Evolutionary conservation across 2,329 filamentous ascomycete species (phyloP), one percentile per base, ranked within the genome.

Genomic region (Fusarium lateritium): DNA sequence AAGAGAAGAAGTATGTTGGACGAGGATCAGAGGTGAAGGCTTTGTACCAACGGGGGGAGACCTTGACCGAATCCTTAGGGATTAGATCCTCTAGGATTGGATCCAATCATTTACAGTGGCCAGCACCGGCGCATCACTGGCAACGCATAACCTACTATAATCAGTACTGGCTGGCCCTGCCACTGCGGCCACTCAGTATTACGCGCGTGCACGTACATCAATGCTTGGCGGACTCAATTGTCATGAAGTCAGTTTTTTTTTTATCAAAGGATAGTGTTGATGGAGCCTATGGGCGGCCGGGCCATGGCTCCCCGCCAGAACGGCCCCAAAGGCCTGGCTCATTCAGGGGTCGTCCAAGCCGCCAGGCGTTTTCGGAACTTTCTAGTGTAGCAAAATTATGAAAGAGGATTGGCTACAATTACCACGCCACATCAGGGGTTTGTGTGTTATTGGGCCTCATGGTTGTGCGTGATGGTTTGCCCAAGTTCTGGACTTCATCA

Each of bases 401-500:
- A 70, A 70, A 70, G 67, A 70, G 67, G 67, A 70, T 70, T 67
- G 67, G 67, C 67, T 56, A 42, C 47, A 64, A 21, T 31, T 15
- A 17, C 53, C 39, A 56, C 54, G 63, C 67, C 67, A 70, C 62
- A 59, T 56, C 31, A 45, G 34, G 28, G 33, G 39, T 40, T 36
- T 34, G 31, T 62, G 36, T 50, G 40, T 51, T 42, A 58, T 45
- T 42, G 38, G 31, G 39, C 49, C 33, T 50, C 42, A 45, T 19
- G 21, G 39, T 24, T 52, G 45, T 45, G 40, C 13, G 8, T 43
- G 39, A 46, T 31, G 51, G 26, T 28, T 33, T 52, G 55, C 28
- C 46, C 36, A 22, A 42, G 17, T 11, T 38, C 21, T 45, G 40
- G 45, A 14, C 28, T 31, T 55, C 40, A 21, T 62, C n/a, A 5